Conservation (phyloP, 139 green algal species). For the Zygnema circumcarinatum region DNA sequence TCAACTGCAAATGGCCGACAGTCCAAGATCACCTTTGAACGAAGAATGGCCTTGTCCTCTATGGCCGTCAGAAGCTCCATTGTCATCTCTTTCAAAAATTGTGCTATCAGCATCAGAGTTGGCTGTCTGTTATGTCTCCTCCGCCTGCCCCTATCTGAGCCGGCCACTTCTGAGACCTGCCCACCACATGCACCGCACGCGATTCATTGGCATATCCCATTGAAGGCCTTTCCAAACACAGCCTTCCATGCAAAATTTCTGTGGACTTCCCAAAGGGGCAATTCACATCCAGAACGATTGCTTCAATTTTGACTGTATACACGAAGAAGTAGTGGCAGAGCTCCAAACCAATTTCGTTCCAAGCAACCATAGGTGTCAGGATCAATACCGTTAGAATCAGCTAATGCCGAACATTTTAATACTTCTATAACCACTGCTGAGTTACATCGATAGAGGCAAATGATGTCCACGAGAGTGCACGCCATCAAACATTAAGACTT, state of each 20-base stretch:
- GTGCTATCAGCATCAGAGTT: conserved; percentile 45
- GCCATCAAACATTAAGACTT: too few species aligned
- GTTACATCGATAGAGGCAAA: too few species aligned
- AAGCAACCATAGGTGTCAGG: too few species aligned
- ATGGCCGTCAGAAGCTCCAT: conserved; percentile 6
- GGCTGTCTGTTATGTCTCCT: conserved; percentile 15
- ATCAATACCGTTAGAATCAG: too few species aligned
- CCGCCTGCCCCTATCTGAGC: background rate
- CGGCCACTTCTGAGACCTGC: background rate
- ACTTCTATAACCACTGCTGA: too few species aligned
- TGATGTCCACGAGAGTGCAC: too few species aligned
- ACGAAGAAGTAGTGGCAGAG: too few species aligned
- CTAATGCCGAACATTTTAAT: too few species aligned
- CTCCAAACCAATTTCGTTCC: too few species aligned
- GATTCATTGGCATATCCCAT: background rate
- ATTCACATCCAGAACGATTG: too few species aligned
- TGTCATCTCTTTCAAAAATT: conserved; percentile 43
- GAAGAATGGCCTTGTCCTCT: conserved; percentile 31
- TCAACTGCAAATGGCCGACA: background rate
- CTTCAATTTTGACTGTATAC: too few species aligned
- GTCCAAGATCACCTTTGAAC: conserved; percentile 42
- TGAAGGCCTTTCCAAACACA: background rate
- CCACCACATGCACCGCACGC: background rate
- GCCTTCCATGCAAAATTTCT: background rate
- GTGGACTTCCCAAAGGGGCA: background rate